Base-by-base conservation (phyloP, 371 early-diverging fungal species). In the Gilbertella persicaria region DNA sequence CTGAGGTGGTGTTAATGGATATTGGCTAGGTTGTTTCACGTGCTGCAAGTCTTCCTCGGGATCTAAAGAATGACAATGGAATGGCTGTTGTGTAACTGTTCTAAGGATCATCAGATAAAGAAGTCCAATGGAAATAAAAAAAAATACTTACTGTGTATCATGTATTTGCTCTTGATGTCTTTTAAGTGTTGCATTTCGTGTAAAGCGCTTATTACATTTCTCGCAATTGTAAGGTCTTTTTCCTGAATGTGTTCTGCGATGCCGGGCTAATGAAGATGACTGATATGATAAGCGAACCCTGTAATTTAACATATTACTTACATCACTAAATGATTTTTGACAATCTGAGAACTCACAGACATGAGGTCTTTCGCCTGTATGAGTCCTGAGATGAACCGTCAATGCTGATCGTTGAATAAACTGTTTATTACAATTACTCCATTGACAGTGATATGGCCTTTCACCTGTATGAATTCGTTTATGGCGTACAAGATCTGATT, bases 281-380 rank as follows among this genome's bases (percentile, higher is more conserved):
- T 71, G n/a, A n/a, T n/a, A n/a, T n/a, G n/a, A n/a, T n/a, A n/a
- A n/a, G n/a, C n/a, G n/a, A n/a, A n/a, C n/a, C n/a, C n/a, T n/a
- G n/a, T n/a, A n/a, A n/a, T n/a, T n/a, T n/a, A n/a, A n/a, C n/a
- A n/a, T n/a, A n/a, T n/a, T n/a, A n/a, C 78, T 66, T 66, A 81
- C 80, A 55, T 85, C 83, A 24, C 81, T 78, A 62, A 85, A 85
- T 17, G 83, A 65, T 59, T 80, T 82, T n/a, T 73, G 69, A 58
- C 86, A 85, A 26, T 68, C 60, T 25, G 66, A 58, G 14, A 77
- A 69, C 67, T 84, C 80, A 60, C 91, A 90, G 19, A 76, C 59
- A 61, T 90, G 91, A n/a, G 91, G 91, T 23, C 83, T 69, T 58
- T 89, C 91, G 29, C 91, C 91, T 13, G 91, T 83, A 61, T 90